Conservation (phyloP, 1,139 yeast species). For the Protomyces macrosporus region DNA sequence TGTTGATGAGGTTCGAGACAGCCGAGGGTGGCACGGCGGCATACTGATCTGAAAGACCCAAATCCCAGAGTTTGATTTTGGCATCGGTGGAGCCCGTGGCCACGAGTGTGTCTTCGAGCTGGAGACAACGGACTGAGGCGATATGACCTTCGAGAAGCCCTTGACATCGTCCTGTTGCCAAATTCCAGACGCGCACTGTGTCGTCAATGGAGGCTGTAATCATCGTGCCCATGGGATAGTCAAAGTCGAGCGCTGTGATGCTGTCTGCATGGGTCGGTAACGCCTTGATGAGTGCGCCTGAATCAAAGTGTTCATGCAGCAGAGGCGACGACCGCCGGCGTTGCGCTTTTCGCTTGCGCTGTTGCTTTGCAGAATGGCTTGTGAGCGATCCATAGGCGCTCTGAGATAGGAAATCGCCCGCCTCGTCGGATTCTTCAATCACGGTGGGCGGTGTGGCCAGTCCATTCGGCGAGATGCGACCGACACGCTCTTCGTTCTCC, state of each 20-base stretch:
- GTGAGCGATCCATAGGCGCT: conserved; percentile 17
- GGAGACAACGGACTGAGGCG: conserved; percentile 55
- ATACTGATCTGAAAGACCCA: conserved; percentile 37
- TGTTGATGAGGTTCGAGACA: conserved; percentile 17
- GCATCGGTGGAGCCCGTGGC: conserved; percentile 64
- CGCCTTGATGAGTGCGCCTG: conserved; percentile 50
- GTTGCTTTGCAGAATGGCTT: conserved; percentile 7
- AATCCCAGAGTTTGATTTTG: conserved; percentile 56
- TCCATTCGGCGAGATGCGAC: not conserved
- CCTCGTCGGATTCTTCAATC: conserved; percentile 4
- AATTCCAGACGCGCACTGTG: conserved; percentile 81
- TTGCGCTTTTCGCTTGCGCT: conserved; percentile 16
- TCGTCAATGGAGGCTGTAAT: conserved; percentile 79
- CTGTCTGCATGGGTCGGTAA: conserved; percentile 49
- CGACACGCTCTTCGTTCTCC: conserved; percentile 14
- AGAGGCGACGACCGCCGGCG: conserved; percentile 53
- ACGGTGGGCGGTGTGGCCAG: conserved; percentile 2
- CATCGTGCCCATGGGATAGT: conserved; percentile 62
- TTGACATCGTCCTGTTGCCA: conserved; percentile 46
- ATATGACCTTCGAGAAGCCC: conserved; percentile 43
- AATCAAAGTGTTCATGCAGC: conserved; percentile 54
- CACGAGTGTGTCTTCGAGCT: conserved; percentile 50
- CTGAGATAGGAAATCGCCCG: conserved; percentile 11
- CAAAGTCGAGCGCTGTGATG: conserved; percentile 57
- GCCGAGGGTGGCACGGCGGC: conserved; percentile 3